Conservation (phyloP, 108 stramenopile genomes). For the Hondaea fermentalgiana region DNA sequence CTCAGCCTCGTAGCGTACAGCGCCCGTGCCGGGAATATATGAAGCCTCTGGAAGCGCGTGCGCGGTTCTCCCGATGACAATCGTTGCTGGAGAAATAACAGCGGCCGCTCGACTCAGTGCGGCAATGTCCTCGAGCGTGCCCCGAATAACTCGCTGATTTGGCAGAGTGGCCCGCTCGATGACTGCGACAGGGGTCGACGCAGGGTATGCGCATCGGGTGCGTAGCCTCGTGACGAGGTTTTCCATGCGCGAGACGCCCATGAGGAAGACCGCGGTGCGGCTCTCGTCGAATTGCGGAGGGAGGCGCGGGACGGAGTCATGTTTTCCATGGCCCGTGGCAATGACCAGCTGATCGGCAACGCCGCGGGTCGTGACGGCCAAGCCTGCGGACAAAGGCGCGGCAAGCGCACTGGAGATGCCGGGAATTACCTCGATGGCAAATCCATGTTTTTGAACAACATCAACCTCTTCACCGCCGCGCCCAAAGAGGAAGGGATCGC, state of each 20-base stretch:
- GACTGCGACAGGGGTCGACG: constrained; percentile 37
- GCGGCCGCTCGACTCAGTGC: background rate
- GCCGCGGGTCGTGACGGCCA: constrained; percentile 91
- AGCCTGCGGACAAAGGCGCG: constrained; percentile 78
- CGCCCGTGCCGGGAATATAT: background rate
- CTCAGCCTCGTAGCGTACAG: background rate
- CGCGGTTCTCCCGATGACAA: background rate
- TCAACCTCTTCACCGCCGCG: constrained; percentile 91
- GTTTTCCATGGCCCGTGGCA: constrained; percentile 4
- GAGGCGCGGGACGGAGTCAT: constrained; percentile 20
- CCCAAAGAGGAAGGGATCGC: constrained; percentile 95
- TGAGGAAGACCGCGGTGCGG: constrained; percentile 49
- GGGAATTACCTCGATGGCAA: constrained; percentile 54
- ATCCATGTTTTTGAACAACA: constrained; percentile 68
- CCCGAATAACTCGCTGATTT: constrained; percentile 30
- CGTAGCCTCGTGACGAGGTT: constrained; percentile 34
- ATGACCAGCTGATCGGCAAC: constrained; percentile 69
- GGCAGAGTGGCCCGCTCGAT: constrained; percentile 46
- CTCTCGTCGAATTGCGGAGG: constrained; percentile 37
- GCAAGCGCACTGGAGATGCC: constrained; percentile 92
- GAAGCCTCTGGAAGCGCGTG: background rate
- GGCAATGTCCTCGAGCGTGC: constrained; percentile 30
- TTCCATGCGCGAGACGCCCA: constrained; percentile 46
- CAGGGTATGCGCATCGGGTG: constrained; percentile 29
- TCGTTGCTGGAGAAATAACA: background rate